phyloP scores from a whole-genome alignment of 345 rosid genomes.

The Garcia nutans region DNA sequence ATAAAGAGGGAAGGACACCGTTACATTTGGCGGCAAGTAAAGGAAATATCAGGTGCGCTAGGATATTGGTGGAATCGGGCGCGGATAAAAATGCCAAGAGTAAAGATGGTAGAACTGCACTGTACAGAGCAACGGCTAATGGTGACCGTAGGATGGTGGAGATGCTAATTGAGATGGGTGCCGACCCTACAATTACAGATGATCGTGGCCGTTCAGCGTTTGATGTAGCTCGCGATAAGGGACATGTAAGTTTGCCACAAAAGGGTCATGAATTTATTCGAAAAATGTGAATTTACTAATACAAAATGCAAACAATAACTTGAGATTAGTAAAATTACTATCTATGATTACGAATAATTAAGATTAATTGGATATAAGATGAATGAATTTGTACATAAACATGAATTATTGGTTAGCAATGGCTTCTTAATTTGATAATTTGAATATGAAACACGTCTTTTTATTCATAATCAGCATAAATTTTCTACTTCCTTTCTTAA shows the following conservation, averaged over 20 bases:
- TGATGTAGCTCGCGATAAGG: slow-evolving; percentile 39
- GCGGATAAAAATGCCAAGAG: slow-evolving; percentile 37
- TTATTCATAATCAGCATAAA: too few relatives aligned
- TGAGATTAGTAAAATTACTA: too few relatives aligned
- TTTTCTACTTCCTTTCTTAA: too few relatives aligned
- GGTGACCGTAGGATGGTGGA: slow-evolving; percentile 48
- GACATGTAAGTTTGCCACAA: slow-evolving; percentile 32
- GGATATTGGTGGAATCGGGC: slow-evolving; percentile 40
- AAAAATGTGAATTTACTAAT: background rate
- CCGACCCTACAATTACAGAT: slow-evolving; percentile 41
- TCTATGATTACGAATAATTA: too few relatives aligned
- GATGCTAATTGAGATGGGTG: slow-evolving; percentile 38
- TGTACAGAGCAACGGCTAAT: slow-evolving; percentile 36
- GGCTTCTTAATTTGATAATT: too few relatives aligned
- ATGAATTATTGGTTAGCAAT: too few relatives aligned
- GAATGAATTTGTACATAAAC: too few relatives aligned
- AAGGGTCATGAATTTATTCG: too few relatives aligned
- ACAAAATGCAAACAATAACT: too few relatives aligned
- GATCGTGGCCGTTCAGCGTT: slow-evolving; percentile 48
- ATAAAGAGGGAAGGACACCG: slow-evolving; percentile 42
- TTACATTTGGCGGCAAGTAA: slow-evolving; percentile 39
- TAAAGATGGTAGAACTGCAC: slow-evolving; percentile 38
- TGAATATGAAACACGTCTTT: too few relatives aligned
- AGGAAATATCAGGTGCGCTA: slow-evolving; percentile 37
- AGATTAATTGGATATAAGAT: too few relatives aligned